Percentiles rank a stretch among this genome's conserved stretches.
phyloP scores from a whole-genome alignment of 2,329 filamentous ascomycete species.

The Penicillium sp. region DNA sequence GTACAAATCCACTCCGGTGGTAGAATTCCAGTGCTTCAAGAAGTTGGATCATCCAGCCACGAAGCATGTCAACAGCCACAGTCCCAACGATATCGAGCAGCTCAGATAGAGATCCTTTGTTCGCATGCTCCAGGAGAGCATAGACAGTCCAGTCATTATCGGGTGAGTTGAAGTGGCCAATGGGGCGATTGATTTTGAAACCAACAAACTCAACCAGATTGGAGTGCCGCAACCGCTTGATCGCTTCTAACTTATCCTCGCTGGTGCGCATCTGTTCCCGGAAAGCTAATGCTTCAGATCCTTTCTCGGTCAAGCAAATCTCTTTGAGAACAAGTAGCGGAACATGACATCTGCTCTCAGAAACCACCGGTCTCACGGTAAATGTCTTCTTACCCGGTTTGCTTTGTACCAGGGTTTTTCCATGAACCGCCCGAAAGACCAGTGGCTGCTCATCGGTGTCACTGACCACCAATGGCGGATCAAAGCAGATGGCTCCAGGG shows the following conservation, averaged over 20 bases:
- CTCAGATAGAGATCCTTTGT: slow-evolving; percentile 80
- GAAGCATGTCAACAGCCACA: slow-evolving; percentile 72
- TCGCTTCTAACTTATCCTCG: slow-evolving; percentile 72
- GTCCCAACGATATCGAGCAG: slow-evolving; percentile 76
- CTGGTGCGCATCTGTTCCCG: slow-evolving; percentile 76
- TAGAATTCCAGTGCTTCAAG: slow-evolving; percentile 86
- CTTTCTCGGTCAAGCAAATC: slow-evolving; percentile 59
- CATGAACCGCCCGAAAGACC: slow-evolving; percentile 70
- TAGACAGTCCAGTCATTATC: slow-evolving; percentile 67
- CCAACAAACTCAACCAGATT: slow-evolving; percentile 79
- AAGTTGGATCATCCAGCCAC: slow-evolving; percentile 88
- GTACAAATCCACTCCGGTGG: slow-evolving; percentile 79
- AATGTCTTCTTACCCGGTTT: slow-evolving; percentile 66
- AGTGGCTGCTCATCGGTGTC: slow-evolving; percentile 65
- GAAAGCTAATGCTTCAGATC: slow-evolving; percentile 62
- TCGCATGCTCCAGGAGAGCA: slow-evolving; percentile 73
- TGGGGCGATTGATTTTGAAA: slow-evolving; percentile 69
- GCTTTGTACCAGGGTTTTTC: slow-evolving; percentile 65
- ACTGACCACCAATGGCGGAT: slow-evolving; percentile 54
- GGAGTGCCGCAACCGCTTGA: slow-evolving; percentile 73
- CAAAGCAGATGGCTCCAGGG: slow-evolving; percentile 44
- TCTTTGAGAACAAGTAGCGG: slow-evolving; percentile 73
- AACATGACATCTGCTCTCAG: slow-evolving; percentile 57
- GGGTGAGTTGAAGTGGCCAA: slow-evolving; percentile 41
- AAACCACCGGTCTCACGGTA: slow-evolving; percentile 69